phyloP scores from a whole-genome alignment of 495 filamentous ascomycete genomes.

The Aspergillus egyptiacus region DNA sequence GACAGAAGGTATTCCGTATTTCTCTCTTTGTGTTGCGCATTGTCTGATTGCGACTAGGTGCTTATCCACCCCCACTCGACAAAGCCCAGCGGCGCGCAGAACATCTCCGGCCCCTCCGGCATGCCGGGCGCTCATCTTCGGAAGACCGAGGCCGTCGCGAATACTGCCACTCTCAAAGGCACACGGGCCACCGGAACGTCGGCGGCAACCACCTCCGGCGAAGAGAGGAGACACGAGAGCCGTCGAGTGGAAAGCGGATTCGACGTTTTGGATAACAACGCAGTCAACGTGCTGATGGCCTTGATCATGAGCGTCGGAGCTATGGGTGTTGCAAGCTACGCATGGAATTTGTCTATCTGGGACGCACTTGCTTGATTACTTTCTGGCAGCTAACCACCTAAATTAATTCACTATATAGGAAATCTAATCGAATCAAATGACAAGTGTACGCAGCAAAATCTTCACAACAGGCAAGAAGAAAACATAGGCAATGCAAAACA shows the following conservation, averaged over 20 bases:
- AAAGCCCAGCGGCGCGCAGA: neutral
- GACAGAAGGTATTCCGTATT: constrained; percentile 56
- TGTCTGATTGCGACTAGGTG: constrained; percentile 24
- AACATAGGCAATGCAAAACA: no score
- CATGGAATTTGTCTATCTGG: constrained; percentile 34
- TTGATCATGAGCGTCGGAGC: constrained; percentile 69
- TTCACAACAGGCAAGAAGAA: no score
- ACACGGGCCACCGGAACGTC: constrained; percentile 16
- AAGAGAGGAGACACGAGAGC: constrained; percentile 51
- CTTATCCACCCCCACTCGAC: constrained; percentile 30
- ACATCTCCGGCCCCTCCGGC: neutral
- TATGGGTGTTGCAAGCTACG: constrained; percentile 54
- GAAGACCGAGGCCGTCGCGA: constrained; percentile 30
- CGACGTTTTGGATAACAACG: constrained; percentile 87
- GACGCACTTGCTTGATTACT: constrained; percentile 6
- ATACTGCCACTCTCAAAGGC: constrained; percentile 29
- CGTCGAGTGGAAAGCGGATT: constrained; percentile 64
- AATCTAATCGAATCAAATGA: no score
- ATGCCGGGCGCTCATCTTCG: constrained; percentile 8
- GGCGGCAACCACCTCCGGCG: constrained; percentile 7
- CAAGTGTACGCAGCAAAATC: no score
- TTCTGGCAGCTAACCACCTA: no score
- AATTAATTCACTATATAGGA: no score
- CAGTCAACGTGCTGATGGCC: constrained; percentile 89
- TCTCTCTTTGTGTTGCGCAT: constrained; percentile 19